Conservation (phyloP, 1,139 yeast genomes). For the Pichiaceae sp. region DNA sequence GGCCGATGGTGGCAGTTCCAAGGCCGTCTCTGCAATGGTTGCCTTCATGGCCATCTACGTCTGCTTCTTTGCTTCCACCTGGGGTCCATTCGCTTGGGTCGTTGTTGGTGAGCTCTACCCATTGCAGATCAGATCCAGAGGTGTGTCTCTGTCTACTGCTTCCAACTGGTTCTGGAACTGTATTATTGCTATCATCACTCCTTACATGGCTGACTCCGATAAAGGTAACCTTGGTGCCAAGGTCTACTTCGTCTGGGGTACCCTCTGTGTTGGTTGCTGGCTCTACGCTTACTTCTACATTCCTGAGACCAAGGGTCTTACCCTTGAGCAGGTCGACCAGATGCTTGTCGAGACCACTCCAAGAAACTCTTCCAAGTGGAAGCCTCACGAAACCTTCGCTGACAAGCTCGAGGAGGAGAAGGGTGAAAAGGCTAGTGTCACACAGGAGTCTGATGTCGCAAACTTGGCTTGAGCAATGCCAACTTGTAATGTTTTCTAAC, state of each 20-base stretch:
- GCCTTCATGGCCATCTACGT: slow-evolving; percentile 44
- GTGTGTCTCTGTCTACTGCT: slow-evolving; percentile 25
- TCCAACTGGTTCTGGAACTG: slow-evolving; percentile 30
- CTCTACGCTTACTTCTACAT: slow-evolving; percentile 42
- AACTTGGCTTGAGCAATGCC: not conserved
- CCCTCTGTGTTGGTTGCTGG: slow-evolving; percentile 25
- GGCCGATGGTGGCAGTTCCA: slow-evolving; percentile 19
- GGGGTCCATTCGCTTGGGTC: slow-evolving; percentile 39
- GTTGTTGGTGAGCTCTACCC: slow-evolving; percentile 50
- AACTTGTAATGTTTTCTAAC: too few species aligned
- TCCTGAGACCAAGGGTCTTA: slow-evolving; percentile 46
- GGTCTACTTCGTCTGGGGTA: slow-evolving; percentile 69
- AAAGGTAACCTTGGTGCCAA: slow-evolving; percentile 53
- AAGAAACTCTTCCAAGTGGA: slow-evolving; percentile 22
- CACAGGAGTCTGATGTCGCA: not conserved
- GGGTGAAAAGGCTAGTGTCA: too few species aligned
- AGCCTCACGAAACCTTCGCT: slow-evolving; percentile 14
- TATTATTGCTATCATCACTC: slow-evolving; percentile 25
- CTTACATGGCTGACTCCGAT: slow-evolving; percentile 44
- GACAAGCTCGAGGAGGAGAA: not conserved
- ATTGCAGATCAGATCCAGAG: slow-evolving; percentile 43
- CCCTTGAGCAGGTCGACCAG: slow-evolving; percentile 45
- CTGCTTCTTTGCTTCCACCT: slow-evolving; percentile 46
- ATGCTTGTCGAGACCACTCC: slow-evolving; percentile 25
- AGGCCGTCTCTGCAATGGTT: slow-evolving; percentile 14